Percentiles rank a stretch among this genome's conserved stretches.
These are phyloP conservation scores for Septoria linicola DNA, from an alignment of 2,329 filamentous ascomycete species.

Conservation along the genomic window DNA sequence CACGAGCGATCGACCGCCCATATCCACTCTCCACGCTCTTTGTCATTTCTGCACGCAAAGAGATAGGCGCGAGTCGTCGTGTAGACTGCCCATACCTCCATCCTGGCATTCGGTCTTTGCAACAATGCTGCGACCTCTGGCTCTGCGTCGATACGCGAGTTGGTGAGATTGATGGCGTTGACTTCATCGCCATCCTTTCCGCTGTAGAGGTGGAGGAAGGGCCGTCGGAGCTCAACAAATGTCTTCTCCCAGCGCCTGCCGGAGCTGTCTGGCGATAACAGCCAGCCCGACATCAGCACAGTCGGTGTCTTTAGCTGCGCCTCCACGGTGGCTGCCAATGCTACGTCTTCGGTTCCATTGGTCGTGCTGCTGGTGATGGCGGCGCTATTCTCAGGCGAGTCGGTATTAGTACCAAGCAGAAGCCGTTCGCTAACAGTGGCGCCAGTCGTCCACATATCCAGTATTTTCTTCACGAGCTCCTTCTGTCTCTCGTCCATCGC, in stretches of 20 bases:
- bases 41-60: constrained; percentile 83
- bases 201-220: constrained; percentile 83
- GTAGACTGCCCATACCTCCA: constrained; percentile 82
- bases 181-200: constrained; percentile 86
- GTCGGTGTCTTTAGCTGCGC: constrained; percentile 71
- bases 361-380: constrained; percentile 38
- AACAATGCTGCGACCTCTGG: constrained; percentile 82
- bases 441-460: constrained; percentile 62
- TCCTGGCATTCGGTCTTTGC: constrained; percentile 35
- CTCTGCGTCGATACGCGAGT: constrained; percentile 87
- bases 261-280: constrained; percentile 74
- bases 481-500: constrained; percentile 39
- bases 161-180: constrained; percentile 81
- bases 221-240: constrained; percentile 86
- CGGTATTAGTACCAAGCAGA: constrained; percentile 55
- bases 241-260: constrained; percentile 85
- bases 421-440: constrained; percentile 47
- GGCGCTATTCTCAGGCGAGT: constrained; percentile 65
- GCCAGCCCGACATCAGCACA: constrained; percentile 79
- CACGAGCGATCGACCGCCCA: constrained; percentile 84
- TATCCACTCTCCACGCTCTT: constrained; percentile 97
- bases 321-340: constrained; percentile 76
- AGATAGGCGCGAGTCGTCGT: constrained; percentile 88
- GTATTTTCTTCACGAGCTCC: constrained; percentile 51
- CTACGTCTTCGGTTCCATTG: constrained; percentile 42